Evolutionary conservation across 805 yeast genomes (phyloP), one percentile per base, ranked within the genome.

Genomic region (Saccharomycopsis fermentans): DNA sequence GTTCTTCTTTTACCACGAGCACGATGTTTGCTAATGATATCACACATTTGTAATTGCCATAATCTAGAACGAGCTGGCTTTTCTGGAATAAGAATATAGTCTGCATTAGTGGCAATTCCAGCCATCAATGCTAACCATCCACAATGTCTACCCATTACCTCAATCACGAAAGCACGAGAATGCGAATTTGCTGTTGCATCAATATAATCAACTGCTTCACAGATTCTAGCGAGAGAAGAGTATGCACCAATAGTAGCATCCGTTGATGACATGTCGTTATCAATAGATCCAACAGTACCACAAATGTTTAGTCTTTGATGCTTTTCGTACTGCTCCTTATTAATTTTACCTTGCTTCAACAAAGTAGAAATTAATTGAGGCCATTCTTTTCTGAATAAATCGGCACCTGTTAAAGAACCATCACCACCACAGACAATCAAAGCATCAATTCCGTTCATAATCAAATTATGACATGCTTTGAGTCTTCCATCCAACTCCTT

Each of bases 81-180:
- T 70, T 87, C 95, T 17, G 95, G 95, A 63, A 87, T 86, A 66
- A 87, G 81, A 54, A 87, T 83, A 66, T 80, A 87, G 70, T 87
- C 95, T 2, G 95, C 92, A 63, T 90, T 82, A 16, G 90, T 82
- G 14, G 90, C 80, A 60, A 87, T 77, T 63, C 94, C 95, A 17
- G 92, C 83, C 86, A 86, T 82, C 62, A 87, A 73, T 1, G 87
- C 92, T 63, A 87, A 76, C 95, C 95, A 87, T 63, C 95, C 95
- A 75, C 95, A 87, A 70, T 87, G 90, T 71, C 95, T 78, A 61
- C 95, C 95, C 95, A 87, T 87, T 19, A 87, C 95, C 73, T 87
- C 95, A 48, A 87, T 83, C 47, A 87, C 88, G 67, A 87, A 87
- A 3, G 92, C 94, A 68, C 95, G 75, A 34, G 90, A 85, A 70